Base-by-base conservation (phyloP, 2,329 filamentous ascomycete species). In the Fusarium ramigenum region DNA sequence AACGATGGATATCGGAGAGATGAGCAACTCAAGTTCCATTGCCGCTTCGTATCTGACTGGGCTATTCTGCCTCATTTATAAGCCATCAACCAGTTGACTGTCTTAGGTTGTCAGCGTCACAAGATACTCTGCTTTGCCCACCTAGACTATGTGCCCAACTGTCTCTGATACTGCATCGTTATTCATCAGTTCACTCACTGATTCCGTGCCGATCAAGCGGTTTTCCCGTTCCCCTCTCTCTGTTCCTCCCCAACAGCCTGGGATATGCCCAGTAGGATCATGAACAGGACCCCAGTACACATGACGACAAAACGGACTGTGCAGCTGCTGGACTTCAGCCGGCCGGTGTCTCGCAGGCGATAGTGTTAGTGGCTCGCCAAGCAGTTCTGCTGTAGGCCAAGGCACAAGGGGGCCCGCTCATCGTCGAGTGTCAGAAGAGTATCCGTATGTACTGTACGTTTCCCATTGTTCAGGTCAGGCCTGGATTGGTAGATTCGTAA, bases 281-380 rank as follows among this genome's bases (percentile, higher is more conserved):
- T 25, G 23, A 61, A 40, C 30, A 49, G 37, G 60, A 58, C 59
- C 71, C 70, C 63, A 46, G 30, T 52, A 64, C 73, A 64, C 74
- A 74, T 78, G 75, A 78, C 70, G 72, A 75, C 63, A 74, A 66
- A 57, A 63, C 64, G 66, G 46, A 63, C 62, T 69, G 69, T 75
- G 73, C 73, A 72, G 69, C 60, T 43, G 69, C 59, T 46, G 49
- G 65, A 44, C 50, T 69, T 57, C 40, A 57, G 63, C 42, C 36
- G 36, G 34, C 34, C 42, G 37, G 49, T 77, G 75, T 75, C 75
- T 77, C 73, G 63, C 66, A 75, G 73, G 57, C 62, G 49, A 53
- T 30, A 56, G 63, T 64, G 59, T 60, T 66, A 77, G 73, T 76
- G 75, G 72, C 65, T 58, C 47, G 65, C 54, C 63, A 72, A 69